Percentiles rank a stretch among this genome's conserved stretches.
Evolutionary conservation across 2,329 filamentous ascomycete species (phyloP).

Genomic region (Pseudogymnoascus sp.): DNA sequence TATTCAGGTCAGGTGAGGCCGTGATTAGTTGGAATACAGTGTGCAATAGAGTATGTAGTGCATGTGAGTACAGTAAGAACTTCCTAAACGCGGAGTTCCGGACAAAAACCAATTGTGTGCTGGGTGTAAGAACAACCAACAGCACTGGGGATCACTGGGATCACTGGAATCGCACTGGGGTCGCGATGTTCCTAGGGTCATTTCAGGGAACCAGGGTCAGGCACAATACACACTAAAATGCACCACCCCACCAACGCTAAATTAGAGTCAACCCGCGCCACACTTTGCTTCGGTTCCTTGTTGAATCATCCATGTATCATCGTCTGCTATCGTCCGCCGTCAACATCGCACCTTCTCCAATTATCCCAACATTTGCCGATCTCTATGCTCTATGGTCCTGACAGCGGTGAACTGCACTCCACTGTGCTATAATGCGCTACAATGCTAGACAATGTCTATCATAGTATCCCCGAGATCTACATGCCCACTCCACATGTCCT

Average conservation of each 20-base stretch:
- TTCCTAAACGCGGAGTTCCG: not conserved
- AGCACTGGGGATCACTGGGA: not conserved
- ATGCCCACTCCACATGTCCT: not conserved
- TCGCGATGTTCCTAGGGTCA: not conserved
- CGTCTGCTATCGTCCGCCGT: not conserved
- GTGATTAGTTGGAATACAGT: not conserved
- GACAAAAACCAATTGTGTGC: not conserved
- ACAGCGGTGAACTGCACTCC: not conserved
- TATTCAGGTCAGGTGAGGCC: not conserved
- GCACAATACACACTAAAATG: not conserved
- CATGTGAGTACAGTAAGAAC: not conserved
- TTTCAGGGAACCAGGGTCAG: not conserved
- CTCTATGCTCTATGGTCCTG: not conserved
- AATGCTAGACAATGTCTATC: not conserved
- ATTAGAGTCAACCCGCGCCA: not conserved
- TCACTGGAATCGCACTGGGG: not conserved
- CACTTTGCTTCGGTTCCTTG: not conserved
- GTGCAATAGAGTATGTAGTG: not conserved
- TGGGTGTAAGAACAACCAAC: not conserved
- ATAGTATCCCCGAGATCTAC: not conserved
- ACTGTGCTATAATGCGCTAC: not conserved
- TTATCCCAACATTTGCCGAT: not conserved
- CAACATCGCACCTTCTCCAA: not conserved
- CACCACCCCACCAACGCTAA: conserved; percentile 2
- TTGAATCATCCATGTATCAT: conserved; percentile 1